Evolutionary conservation across 495 filamentous ascomycete species (phyloP).

Genomic region (Glutinoglossum americanum): DNA sequence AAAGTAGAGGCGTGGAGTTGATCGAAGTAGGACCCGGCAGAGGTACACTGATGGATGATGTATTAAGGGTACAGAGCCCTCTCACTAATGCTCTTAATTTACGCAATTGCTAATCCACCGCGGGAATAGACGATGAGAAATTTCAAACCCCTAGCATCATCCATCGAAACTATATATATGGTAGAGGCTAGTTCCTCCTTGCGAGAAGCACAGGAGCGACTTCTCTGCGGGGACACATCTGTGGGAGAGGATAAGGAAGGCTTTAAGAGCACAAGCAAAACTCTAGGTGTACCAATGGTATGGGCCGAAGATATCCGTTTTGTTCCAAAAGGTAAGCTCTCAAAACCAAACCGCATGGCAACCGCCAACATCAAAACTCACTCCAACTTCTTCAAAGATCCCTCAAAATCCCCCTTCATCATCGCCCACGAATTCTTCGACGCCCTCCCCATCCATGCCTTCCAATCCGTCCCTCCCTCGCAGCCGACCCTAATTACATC

Average conservation of each 20-base stretch:
- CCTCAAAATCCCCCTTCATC: slow-evolving; percentile 64
- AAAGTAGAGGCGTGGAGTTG: slow-evolving; percentile 49
- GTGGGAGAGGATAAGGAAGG: slow-evolving; percentile 57
- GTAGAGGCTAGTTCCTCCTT: slow-evolving; percentile 72
- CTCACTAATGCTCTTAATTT: not conserved
- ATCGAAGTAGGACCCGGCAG: slow-evolving; percentile 88
- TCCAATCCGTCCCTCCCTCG: slow-evolving; percentile 41
- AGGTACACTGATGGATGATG: slow-evolving; percentile 94
- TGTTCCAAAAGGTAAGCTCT: slow-evolving; percentile 40
- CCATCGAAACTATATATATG: slow-evolving; percentile 69
- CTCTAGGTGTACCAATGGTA: slow-evolving; percentile 44
- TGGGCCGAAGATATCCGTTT: slow-evolving; percentile 83
- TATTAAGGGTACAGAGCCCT: slow-evolving; percentile 45
- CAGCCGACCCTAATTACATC: slow-evolving; percentile 15
- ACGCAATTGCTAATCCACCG: not conserved
- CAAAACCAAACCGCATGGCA: not conserved
- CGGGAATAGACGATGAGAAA: slow-evolving; percentile 48
- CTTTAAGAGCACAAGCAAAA: slow-evolving; percentile 53
- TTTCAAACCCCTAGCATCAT: slow-evolving; percentile 56
- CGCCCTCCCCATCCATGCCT: slow-evolving; percentile 92
- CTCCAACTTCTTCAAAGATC: too few relatives aligned
- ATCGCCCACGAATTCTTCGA: slow-evolving; percentile 98
- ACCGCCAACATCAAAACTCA: too few relatives aligned
- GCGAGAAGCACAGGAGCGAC: slow-evolving; percentile 48
- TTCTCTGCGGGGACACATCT: slow-evolving; percentile 57